Evolutionary conservation across 208 protist genomes (phyloP).

Genomic region (Acanthamoeba polyphaga): DNA sequence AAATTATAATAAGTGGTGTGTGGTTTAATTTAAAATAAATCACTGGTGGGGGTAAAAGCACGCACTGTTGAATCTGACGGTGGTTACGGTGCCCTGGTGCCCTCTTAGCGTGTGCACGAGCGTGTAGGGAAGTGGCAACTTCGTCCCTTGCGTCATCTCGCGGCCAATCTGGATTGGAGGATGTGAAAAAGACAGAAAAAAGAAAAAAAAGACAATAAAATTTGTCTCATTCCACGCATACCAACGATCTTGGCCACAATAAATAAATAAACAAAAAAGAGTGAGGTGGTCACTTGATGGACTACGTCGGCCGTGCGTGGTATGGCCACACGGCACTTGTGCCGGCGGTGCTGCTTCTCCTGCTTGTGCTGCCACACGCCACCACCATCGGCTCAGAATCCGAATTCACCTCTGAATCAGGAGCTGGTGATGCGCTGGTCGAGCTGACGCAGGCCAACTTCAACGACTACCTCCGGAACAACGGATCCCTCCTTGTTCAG

Average conservation of each 20-base stretch:
- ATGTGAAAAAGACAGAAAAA: neutral
- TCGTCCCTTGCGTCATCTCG: neutral
- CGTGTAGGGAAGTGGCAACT: constrained; percentile 15
- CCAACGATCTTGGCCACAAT: too few relatives aligned
- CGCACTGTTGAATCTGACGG: neutral
- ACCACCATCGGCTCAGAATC: neutral
- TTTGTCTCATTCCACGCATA: too few relatives aligned
- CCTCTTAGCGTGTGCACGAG: constrained; percentile 20
- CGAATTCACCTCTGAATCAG: neutral
- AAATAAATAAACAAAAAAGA: too few relatives aligned
- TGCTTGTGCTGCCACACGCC: neutral
- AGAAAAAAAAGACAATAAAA: neutral
- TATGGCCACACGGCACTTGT: neutral
- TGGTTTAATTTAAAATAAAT: neutral
- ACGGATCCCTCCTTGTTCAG: neutral
- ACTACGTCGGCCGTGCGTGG: too few relatives aligned
- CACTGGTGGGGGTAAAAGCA: neutral
- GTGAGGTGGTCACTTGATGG: too few relatives aligned
- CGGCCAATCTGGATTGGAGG: too few relatives aligned
- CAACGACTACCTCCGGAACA: neutral
- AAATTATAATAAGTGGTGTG: neutral
- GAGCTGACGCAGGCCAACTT: constrained; percentile 20
- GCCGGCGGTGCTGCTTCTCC: neutral
- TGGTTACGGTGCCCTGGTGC: constrained; percentile 33
- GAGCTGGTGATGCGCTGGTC: neutral